A percentile compares a stretch with the other conserved stretches of the same genome.
Evolutionary conservation across 192 early-diverging fungal species (phyloP).

Genomic region (Allomyces arbusculus): DNA sequence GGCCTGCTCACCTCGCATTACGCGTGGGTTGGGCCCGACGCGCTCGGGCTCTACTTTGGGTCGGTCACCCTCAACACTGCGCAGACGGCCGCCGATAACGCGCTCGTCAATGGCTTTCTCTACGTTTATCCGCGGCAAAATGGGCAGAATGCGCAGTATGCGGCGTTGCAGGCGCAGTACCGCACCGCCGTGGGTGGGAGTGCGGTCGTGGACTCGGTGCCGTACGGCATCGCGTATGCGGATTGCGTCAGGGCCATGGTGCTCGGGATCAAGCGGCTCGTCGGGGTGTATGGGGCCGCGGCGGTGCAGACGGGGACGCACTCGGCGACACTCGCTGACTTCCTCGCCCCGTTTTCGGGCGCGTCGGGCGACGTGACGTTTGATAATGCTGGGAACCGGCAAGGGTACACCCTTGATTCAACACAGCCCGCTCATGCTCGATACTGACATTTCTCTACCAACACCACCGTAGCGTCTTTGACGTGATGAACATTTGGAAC

Average conservation of each 20-base stretch:
- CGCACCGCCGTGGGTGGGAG: background rate
- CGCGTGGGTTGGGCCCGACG: background rate
- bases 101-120: background rate
- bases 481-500: background rate
- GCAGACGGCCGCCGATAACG: background rate
- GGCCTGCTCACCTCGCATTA: background rate
- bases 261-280: background rate
- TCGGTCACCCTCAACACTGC: background rate
- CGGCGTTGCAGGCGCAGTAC: background rate
- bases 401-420: no score
- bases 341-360: background rate
- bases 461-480: background rate
- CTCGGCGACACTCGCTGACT: background rate
- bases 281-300: background rate
- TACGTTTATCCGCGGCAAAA: background rate
- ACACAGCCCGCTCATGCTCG: no score
- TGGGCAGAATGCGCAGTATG: background rate
- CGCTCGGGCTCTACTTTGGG: no score
- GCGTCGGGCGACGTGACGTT: background rate
- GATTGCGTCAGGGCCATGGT: background rate
- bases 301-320: background rate
- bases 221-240: background rate
- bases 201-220: background rate
- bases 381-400: background rate
- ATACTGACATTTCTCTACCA: no score